Conservation (phyloP, 78 protist genomes). For the Protostelium mycophagum region DNA sequence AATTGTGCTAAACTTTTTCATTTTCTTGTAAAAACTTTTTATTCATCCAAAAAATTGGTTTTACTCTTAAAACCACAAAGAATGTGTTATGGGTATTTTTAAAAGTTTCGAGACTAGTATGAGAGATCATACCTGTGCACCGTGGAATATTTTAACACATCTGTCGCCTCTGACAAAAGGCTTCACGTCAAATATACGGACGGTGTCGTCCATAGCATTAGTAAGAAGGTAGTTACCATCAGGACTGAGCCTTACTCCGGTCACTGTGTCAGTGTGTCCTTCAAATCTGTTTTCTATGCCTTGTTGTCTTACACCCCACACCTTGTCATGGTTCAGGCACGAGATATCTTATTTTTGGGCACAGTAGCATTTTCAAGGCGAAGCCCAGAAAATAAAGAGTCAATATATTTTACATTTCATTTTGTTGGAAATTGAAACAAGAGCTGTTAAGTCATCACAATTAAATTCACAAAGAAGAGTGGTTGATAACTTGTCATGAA, state of each 20-base stretch:
- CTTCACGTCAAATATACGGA: conserved; percentile 48
- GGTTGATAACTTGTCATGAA: too few relatives aligned
- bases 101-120: neutral
- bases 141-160: conserved; percentile 26
- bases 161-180: conserved; percentile 57
- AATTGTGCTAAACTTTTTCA: conserved; percentile 32
- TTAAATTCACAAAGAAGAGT: too few relatives aligned
- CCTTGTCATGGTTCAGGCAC: neutral
- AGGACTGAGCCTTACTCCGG: conserved; percentile 57
- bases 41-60: neutral
- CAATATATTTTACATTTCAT: too few relatives aligned
- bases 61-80: too few relatives aligned
- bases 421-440: too few relatives aligned
- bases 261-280: conserved; percentile 81
- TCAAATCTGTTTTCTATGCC: conserved; percentile 10
- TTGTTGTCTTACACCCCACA: conserved; percentile 68
- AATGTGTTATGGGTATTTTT: neutral
- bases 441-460: too few relatives aligned
- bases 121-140: conserved; percentile 26
- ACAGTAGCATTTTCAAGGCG: too few relatives aligned
- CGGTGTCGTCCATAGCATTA: conserved; percentile 81
- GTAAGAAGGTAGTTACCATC: conserved; percentile 62
- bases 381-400: too few relatives aligned
- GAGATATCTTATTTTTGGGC: too few relatives aligned
- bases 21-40: neutral